Evolutionary conservation across 129 eudicot species (phyloP).

Genomic region (Solidago caesia): DNA sequence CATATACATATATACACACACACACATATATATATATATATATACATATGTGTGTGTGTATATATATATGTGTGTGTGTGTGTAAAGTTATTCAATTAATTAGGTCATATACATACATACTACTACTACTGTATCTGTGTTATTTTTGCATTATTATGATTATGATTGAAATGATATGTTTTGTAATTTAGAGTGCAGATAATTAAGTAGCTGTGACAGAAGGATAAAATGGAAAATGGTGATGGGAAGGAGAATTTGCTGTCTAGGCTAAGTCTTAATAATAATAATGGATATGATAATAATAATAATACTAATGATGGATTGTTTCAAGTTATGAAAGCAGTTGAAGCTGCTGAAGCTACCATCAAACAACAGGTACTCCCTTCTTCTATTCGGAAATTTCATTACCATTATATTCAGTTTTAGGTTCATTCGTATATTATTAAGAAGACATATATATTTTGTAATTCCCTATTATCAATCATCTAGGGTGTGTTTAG

Average conservation of each 20-base stretch:
- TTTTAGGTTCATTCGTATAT: not conserved
- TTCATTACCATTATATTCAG: not conserved
- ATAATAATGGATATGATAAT: slow-evolving; percentile 24
- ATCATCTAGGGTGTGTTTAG: too few relatives aligned
- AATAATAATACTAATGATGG: slow-evolving; percentile 38
- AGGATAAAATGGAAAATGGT: slow-evolving; percentile 61
- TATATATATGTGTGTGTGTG: too few relatives aligned
- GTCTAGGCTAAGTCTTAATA: slow-evolving; percentile 41
- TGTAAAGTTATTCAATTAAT: too few relatives aligned
- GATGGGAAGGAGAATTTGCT: slow-evolving; percentile 39
- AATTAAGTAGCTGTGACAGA: slow-evolving; percentile 9
- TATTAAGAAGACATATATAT: not conserved
- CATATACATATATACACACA: too few relatives aligned
- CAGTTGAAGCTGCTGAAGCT: slow-evolving; percentile 93
- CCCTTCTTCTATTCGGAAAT: not conserved
- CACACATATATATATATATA: too few relatives aligned
- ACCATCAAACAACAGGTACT: slow-evolving; percentile 83
- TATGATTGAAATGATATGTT: too few relatives aligned
- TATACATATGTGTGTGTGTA: too few relatives aligned
- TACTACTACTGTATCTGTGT: too few relatives aligned
- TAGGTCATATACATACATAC: too few relatives aligned
- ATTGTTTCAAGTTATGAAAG: slow-evolving; percentile 88
- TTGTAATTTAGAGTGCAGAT: slow-evolving; percentile 17
- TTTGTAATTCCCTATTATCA: too few relatives aligned
- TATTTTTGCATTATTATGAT: too few relatives aligned